Percentiles rank a stretch among this genome's conserved stretches.
These are phyloP conservation scores for Malus asiatica DNA, from an alignment of 306 rosid species.

Conservation along the genomic window DNA sequence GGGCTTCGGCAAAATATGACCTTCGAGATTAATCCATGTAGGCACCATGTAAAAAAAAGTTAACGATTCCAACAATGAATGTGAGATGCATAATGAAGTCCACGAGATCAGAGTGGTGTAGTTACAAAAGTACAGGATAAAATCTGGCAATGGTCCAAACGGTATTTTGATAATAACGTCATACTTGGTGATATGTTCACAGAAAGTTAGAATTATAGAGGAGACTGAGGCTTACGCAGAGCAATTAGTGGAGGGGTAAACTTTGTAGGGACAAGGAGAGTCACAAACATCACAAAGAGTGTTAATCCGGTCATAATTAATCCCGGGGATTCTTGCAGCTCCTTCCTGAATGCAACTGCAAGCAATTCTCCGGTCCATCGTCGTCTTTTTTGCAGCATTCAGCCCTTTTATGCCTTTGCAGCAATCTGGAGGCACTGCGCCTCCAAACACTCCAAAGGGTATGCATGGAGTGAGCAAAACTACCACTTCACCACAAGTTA, in stretches of 20 bases:
- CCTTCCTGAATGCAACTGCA: slow-evolving; percentile 29
- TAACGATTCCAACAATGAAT: neutral
- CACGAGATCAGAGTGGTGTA: neutral
- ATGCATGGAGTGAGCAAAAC: slow-evolving; percentile 51
- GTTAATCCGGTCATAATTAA: slow-evolving; percentile 36
- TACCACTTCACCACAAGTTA: slow-evolving; percentile 43
- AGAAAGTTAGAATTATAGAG: neutral
- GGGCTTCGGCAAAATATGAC: neutral
- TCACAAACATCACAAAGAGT: slow-evolving; percentile 27
- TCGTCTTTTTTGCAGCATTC: slow-evolving; percentile 32
- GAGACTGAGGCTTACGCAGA: slow-evolving; percentile 16
- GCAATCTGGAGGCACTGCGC: slow-evolving; percentile 35
- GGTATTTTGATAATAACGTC: neutral
- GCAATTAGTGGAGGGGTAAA: slow-evolving; percentile 67
- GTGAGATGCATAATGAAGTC: neutral
- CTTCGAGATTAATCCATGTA: neutral
- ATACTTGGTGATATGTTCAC: neutral
- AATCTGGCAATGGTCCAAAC: neutral
- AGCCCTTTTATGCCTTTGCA: slow-evolving; percentile 47
- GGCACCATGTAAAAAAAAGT: neutral
- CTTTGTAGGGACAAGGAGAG: slow-evolving; percentile 44
- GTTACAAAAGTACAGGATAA: neutral
- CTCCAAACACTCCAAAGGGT: slow-evolving; percentile 49
- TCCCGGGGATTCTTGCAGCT: slow-evolving; percentile 30
- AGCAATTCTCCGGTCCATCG: slow-evolving; percentile 33